Evolutionary conservation across 345 rosid species (phyloP).

Genomic region (Boechera stricta): DNA sequence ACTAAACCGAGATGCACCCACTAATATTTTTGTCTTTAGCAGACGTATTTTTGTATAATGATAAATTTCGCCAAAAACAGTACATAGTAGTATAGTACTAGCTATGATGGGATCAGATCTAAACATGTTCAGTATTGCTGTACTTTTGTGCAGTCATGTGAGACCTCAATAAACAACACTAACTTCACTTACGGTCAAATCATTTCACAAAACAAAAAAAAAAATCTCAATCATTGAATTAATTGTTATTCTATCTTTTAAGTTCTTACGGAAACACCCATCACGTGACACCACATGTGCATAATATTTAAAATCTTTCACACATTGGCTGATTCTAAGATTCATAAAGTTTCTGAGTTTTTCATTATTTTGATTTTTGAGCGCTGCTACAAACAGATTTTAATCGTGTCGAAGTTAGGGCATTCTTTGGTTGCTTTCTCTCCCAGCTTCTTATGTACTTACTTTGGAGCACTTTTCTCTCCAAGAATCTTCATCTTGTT

Average conservation of each 20-base stretch:
- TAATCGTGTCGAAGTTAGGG: too few relatives aligned
- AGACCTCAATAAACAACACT: conserved; percentile 11
- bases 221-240: not conserved
- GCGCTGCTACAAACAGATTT: too few relatives aligned
- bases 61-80: conserved; percentile 6
- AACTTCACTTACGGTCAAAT: conserved; percentile 27
- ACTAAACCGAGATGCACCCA: not conserved
- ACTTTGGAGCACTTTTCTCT: not conserved
- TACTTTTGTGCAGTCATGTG: conserved; percentile 23
- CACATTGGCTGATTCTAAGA: not conserved
- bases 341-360: not conserved
- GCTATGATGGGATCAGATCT: conserved; percentile 31
- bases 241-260: not conserved
- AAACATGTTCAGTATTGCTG: conserved; percentile 2
- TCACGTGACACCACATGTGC: conserved; percentile 42
- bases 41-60: not conserved
- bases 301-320: not conserved
- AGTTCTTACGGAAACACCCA: conserved; percentile 8
- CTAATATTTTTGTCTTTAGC: not conserved
- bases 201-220: not conserved
- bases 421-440: too few relatives aligned
- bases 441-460: not conserved
- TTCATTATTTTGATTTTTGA: too few relatives aligned
- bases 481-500: not conserved
- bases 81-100: not conserved